Conservation (phyloP, 169 alveolate species). For the Perkinsus olseni region DNA sequence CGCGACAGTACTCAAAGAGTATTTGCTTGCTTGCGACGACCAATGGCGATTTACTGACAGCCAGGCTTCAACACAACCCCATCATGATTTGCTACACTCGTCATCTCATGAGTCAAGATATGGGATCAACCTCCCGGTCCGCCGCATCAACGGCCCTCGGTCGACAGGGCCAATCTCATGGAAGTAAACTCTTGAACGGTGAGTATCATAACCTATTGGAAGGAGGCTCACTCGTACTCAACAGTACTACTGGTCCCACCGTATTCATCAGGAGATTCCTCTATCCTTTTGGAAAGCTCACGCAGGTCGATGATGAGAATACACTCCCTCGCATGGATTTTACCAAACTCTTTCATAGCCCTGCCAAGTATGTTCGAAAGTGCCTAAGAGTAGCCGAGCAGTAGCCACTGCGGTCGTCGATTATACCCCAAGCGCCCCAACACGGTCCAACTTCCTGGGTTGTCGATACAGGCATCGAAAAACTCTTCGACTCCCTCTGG, state of each 20-base stretch:
- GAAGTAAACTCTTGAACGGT: neutral
- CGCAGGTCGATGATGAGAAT: neutral
- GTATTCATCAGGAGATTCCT: neutral
- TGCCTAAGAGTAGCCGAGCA: neutral
- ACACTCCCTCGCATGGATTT: neutral
- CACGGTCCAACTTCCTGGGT: neutral
- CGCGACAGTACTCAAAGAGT: too few species aligned
- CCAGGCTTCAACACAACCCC: too few species aligned
- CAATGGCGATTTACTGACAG: too few species aligned
- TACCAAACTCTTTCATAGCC: neutral
- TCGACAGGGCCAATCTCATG: neutral
- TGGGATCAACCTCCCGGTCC: neutral
- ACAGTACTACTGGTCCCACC: neutral
- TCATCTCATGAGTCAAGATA: neutral
- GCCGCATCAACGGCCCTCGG: neutral
- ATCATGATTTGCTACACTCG: too few species aligned
- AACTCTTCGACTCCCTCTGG: neutral
- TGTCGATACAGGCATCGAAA: neutral
- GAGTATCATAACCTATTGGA: neutral
- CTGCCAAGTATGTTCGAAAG: neutral
- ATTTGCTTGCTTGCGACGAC: too few species aligned
- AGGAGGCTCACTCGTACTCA: neutral
- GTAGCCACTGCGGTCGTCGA: neutral
- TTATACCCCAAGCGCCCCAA: neutral
- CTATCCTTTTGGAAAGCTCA: neutral